Base-by-base conservation (phyloP, 495 filamentous ascomycete species). In the Penicillium atrosanguineum region DNA sequence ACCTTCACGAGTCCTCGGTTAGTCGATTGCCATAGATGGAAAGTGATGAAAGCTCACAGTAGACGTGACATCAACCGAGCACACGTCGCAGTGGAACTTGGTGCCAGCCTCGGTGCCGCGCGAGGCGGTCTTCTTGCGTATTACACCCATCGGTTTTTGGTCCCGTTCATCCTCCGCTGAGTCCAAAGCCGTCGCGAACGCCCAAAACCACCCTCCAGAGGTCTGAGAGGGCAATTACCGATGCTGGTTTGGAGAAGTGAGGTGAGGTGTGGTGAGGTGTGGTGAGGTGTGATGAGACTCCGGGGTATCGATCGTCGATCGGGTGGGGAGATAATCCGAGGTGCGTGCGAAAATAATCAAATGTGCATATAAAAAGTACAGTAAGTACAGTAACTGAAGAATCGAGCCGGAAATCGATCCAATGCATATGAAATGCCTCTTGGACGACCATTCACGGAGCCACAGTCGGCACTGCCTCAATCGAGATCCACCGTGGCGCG, bases 81-180 rank as follows among this genome's bases (percentile, higher is more conserved):
- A 99, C 59, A 95, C 85, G 70, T 99, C 93, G 76, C 93, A 97
- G 48, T 95, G 88, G 62, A 91, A 96, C 65, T 96, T 95, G 42
- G 93, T 87, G 52, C 93, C 93, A 19, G 92, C 91, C 63, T 96
- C 93, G 11, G 87, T 92, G 41, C 90, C 90, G 63, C 90, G 83
- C 53, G 87, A 82, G 57, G 89, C 89, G 52, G 90, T 92, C 76
- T 96, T 97, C 80, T 96, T 96, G 67, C 91, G 86, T 73, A 97
- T 96, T 67, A 96, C 88, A 64, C 92, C 93, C 93, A 97, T 97
- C 66, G 65, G 44, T 64, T 53, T 60, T 64, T 66, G 46, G 53
- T 28, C 60, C 56, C 61, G 69, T 61, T 76, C 74, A 76, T 77
- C 69, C 70, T 78, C 71, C 63, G 51, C 55, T 60, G 50, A 63